Percentiles rank a stretch among this genome's conserved stretches.
These are phyloP conservation scores for Umbellularia californica DNA, from an alignment of 164 flowering plant species.

Conservation along the genomic window DNA sequence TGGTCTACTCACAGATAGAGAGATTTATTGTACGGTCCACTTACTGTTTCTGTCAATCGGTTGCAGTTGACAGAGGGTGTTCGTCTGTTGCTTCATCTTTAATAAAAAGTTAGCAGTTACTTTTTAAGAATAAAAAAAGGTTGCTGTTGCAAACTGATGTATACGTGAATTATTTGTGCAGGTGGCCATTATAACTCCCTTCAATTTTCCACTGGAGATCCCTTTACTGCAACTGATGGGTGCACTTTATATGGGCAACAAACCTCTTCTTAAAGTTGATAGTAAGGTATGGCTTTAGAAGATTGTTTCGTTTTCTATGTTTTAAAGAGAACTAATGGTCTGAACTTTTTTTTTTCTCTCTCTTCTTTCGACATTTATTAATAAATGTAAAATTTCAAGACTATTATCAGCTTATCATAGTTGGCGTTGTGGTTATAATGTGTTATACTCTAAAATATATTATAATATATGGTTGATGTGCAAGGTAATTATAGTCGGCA, in stretches of 20 bases:
- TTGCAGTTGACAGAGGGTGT: no score
- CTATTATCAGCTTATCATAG: no score
- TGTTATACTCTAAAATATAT: no score
- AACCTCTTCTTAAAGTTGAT: constrained; percentile 89
- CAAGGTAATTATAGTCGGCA: no score
- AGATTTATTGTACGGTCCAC: no score
- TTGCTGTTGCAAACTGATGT: neutral
- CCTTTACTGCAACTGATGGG: constrained; percentile 98
- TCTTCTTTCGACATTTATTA: neutral
- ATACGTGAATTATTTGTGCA: constrained; percentile 23
- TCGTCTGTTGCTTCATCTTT: no score
- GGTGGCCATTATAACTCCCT: constrained; percentile 93
- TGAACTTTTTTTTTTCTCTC: neutral
- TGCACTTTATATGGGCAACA: constrained; percentile 98
- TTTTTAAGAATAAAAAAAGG: no score
- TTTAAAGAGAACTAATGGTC: neutral
- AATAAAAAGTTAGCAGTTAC: no score
- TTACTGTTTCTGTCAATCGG: no score
- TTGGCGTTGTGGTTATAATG: no score
- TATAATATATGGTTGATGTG: no score
- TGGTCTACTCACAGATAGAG: no score
- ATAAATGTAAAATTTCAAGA: neutral
- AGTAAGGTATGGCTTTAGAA: constrained; percentile 58
- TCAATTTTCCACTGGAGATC: constrained; percentile 96
- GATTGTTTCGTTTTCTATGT: neutral